Conservation (phyloP, 2,329 filamentous ascomycete genomes). For the Coleophoma eucalyptorum region DNA sequence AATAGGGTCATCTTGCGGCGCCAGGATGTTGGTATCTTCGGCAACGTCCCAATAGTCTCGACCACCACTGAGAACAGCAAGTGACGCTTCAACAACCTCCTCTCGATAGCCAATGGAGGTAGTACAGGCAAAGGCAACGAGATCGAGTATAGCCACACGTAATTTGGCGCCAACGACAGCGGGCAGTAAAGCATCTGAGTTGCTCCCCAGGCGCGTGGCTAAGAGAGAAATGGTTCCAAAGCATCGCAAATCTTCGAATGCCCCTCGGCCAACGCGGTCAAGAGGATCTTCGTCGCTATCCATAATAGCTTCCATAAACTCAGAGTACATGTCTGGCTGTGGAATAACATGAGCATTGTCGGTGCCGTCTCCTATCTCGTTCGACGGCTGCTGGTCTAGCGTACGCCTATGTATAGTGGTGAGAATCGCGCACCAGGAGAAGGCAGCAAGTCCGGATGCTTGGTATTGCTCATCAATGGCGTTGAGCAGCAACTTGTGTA, state of each 20-base stretch:
- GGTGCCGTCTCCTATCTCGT: conserved; percentile 2
- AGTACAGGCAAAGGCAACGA: conserved; percentile 23
- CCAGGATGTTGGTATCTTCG: conserved; percentile 12
- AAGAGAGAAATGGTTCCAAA: conserved; percentile 43
- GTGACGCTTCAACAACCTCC: conserved; percentile 27
- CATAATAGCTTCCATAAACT: conserved; percentile 39
- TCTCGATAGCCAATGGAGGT: conserved; percentile 28
- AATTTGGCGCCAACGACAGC: conserved; percentile 30
- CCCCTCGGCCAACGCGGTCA: conserved; percentile 38
- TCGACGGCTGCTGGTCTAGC: conserved; percentile 8
- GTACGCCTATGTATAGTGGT: conserved; percentile 58
- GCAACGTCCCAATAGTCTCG: conserved; percentile 27
- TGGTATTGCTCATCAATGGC: conserved; percentile 52
- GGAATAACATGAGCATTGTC: conserved; percentile 5
- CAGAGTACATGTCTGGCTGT: conserved; percentile 30
- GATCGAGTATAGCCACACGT: conserved; percentile 28
- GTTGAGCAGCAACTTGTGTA: conserved; percentile 67
- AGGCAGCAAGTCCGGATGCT: conserved; percentile 68
- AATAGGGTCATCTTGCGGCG: conserved; percentile 28
- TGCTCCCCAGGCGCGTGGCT: conserved; percentile 36
- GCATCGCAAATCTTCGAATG: conserved; percentile 40
- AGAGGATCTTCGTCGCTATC: conserved; percentile 36
- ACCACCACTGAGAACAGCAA: conserved; percentile 23
- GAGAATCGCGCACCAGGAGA: conserved; percentile 78
- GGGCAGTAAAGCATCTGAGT: conserved; percentile 32